Conservation (phyloP, 78 protist genomes). For the Emiliania huxleyi region DNA sequence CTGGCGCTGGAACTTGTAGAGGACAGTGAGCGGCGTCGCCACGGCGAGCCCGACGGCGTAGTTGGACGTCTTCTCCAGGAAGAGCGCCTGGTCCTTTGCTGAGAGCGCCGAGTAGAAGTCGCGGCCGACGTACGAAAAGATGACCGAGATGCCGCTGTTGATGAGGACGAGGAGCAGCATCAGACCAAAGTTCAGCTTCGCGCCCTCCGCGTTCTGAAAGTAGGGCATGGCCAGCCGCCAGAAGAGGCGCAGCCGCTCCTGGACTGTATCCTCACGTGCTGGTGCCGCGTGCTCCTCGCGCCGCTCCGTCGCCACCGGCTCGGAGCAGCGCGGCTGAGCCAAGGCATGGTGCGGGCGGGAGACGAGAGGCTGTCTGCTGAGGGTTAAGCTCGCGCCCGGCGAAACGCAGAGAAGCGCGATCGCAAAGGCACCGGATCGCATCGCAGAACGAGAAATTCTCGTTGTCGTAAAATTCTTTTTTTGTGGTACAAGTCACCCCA, state of each 20-base stretch:
- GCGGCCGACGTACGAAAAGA: constrained; percentile 29
- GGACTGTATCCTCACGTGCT: too few species aligned
- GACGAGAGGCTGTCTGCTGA: too few species aligned
- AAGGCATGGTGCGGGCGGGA: too few species aligned
- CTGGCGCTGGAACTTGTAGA: constrained; percentile 8
- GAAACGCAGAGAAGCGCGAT: too few species aligned
- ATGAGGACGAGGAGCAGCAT: constrained; percentile 13
- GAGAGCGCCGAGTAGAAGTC: constrained; percentile 38
- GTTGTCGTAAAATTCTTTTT: too few species aligned
- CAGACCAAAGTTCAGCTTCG: not conserved
- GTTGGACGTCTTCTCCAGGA: not conserved
- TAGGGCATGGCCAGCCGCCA: constrained; percentile 32
- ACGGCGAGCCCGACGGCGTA: not conserved
- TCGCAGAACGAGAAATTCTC: too few species aligned
- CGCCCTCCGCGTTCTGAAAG: constrained; percentile 11
- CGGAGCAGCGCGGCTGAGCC: too few species aligned
- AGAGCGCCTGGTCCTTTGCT: not conserved
- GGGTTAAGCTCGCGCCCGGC: too few species aligned
- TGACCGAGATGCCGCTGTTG: constrained; percentile 24
- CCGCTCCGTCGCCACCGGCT: too few species aligned
- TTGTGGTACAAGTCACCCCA: too few species aligned
- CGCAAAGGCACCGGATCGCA: too few species aligned
- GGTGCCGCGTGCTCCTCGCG: too few species aligned
- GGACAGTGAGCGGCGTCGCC: constrained; percentile 25
- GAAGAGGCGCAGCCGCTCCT: constrained; percentile 32